A percentile compares a stretch with the other conserved stretches of the same genome.
Conservation (phyloP, 2,329 filamentous ascomycete genomes). For the Colletotrichum musae region DNA sequence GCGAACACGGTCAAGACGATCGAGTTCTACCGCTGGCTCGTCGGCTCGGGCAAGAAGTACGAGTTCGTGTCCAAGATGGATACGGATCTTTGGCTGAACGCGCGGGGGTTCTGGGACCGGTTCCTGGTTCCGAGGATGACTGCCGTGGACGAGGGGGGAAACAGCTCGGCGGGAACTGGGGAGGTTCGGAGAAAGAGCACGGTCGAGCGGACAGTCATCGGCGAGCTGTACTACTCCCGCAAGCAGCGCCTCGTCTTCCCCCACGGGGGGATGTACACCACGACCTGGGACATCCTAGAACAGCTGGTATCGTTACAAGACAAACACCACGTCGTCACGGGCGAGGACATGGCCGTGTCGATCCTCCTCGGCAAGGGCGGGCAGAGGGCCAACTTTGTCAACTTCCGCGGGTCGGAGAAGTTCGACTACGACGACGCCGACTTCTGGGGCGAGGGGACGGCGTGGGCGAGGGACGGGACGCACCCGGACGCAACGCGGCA, state of each 20-base stretch:
- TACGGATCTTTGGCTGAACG: constrained; percentile 51
- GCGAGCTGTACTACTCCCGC: constrained; percentile 47
- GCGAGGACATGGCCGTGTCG: constrained; percentile 50
- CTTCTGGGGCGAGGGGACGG: constrained; percentile 46
- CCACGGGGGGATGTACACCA: constrained; percentile 52
- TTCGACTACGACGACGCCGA: constrained; percentile 50
- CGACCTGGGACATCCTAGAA: constrained; percentile 51
- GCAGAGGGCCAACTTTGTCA: constrained; percentile 47
- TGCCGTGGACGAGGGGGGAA: no score
- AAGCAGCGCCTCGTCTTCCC: constrained; percentile 47
- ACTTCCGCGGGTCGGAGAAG: constrained; percentile 49
- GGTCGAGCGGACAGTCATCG: constrained; percentile 47
- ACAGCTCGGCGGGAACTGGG: constrained; percentile 19
- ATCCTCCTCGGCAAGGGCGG: constrained; percentile 47
- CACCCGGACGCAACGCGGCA: constrained; percentile 46
- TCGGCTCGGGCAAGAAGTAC: constrained; percentile 43
- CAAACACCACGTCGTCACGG: constrained; percentile 45
- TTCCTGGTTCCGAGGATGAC: constrained; percentile 45
- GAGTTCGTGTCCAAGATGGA: constrained; percentile 52
- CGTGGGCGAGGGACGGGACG: constrained; percentile 47
- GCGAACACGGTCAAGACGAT: constrained; percentile 53
- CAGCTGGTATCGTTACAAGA: constrained; percentile 46
- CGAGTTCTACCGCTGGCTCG: constrained; percentile 51
- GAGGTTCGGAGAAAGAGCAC: constrained; percentile 33
- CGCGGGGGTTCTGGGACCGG: constrained; percentile 49